These are phyloP conservation scores for Hymenoscyphus salicellus DNA, from an alignment of 2,329 filamentous ascomycete genomes.

Conservation along the genomic window DNA sequence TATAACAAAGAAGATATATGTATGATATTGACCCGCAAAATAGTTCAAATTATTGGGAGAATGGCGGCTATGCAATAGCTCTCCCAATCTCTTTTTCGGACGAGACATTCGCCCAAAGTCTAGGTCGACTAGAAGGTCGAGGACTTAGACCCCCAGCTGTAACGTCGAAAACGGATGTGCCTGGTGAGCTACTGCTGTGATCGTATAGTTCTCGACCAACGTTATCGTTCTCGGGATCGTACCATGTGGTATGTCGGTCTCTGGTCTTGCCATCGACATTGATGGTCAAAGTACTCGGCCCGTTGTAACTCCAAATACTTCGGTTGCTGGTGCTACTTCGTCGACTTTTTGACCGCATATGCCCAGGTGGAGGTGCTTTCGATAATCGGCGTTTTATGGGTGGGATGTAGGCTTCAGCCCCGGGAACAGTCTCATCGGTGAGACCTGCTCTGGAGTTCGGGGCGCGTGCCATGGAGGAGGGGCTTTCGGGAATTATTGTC, in stretches of 20 bases:
- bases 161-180: constrained; percentile 26
- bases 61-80: constrained; percentile 26
- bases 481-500: constrained; percentile 21
- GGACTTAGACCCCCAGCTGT: constrained; percentile 27
- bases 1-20: constrained; percentile 2
- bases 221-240: constrained; percentile 27
- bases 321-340: constrained; percentile 33
- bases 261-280: constrained; percentile 20
- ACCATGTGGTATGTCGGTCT: constrained; percentile 25
- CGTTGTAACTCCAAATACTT: constrained; percentile 30
- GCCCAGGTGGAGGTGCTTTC: constrained; percentile 39
- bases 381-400: constrained; percentile 52
- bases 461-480: constrained; percentile 55
- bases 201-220: constrained; percentile 19
- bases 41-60: neutral
- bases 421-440: constrained; percentile 59
- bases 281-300: constrained; percentile 13
- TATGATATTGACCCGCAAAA: constrained; percentile 7
- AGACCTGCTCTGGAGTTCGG: constrained; percentile 62
- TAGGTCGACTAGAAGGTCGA: constrained; percentile 26
- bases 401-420: constrained; percentile 57
- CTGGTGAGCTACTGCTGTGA: constrained; percentile 22
- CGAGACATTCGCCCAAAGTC: constrained; percentile 16
- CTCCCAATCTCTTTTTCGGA: constrained; percentile 26
- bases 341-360: constrained; percentile 32